Conservation (phyloP, 371 early-diverging fungal species). For the Rhizopus arrhizus region DNA sequence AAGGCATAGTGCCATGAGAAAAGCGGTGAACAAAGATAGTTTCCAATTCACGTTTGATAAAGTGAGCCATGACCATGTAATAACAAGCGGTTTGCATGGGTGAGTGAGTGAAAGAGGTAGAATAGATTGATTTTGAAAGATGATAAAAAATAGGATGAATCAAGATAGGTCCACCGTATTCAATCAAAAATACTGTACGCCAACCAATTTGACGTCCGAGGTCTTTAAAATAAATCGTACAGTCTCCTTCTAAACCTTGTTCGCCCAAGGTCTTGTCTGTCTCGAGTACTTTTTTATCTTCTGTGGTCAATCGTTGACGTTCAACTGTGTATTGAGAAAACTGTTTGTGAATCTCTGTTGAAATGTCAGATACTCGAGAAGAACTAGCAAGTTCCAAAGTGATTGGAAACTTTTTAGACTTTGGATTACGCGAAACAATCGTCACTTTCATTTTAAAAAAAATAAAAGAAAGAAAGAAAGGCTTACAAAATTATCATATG, state of each 20-base stretch:
- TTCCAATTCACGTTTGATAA: conserved; percentile 92
- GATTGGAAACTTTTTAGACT: conserved; percentile 57
- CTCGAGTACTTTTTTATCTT: conserved; percentile 57
- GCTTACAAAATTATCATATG: background rate
- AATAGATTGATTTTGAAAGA: conserved; percentile 67
- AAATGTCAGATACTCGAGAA: conserved; percentile 28
- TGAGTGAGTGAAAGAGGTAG: conserved; percentile 64
- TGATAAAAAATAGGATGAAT: conserved; percentile 89
- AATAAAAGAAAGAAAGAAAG: conserved; percentile 3
- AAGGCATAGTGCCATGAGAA: conserved; percentile 94
- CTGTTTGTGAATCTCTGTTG: conserved; percentile 58
- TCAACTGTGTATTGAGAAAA: conserved; percentile 68
- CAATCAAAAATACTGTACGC: conserved; percentile 92
- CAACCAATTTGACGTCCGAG: conserved; percentile 96
- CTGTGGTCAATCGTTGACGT: conserved; percentile 78
- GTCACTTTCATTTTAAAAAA: conserved; percentile 47
- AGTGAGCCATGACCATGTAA: conserved; percentile 79
- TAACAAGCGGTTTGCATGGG: conserved; percentile 69
- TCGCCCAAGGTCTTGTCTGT: conserved; percentile 60
- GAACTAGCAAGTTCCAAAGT: conserved; percentile 62
- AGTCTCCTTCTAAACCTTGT: conserved; percentile 64
- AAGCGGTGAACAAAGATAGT: conserved; percentile 94
- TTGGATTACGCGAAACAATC: conserved; percentile 47
- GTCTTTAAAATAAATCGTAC: conserved; percentile 79
- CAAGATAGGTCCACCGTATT: conserved; percentile 90